Evolutionary conservation across 179 eudicot species (phyloP), one percentile per base, ranked within the genome.

Genomic region (Beta corolliflora): DNA sequence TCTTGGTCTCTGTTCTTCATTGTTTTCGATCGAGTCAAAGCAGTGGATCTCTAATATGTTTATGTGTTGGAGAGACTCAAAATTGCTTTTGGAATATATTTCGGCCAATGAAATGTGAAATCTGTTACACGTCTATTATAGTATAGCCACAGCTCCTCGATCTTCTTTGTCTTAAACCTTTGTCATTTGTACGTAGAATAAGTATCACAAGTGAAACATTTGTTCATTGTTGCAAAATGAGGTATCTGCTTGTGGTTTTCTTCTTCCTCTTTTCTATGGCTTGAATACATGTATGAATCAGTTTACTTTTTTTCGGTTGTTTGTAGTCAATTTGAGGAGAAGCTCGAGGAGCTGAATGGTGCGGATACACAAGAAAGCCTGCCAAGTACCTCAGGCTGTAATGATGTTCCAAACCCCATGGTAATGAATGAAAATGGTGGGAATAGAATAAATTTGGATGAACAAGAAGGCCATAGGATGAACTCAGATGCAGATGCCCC

Each of bases 301-400:
- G 8, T 4, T 41, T 61, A 75, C 9, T 18, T 61, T n/a, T 46
- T 59, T 63, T 48, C 41, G 21, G 23, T 74, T 75, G 11, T 53
- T 79, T 66, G 65, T 53, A 95, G 98, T 86, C 97, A 95, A 89
- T 93, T 95, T 87, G 97, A 91, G 88, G 98, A 93, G 86, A 93
- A 93, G 88, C 91, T 93, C 83, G 98, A 95, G 86, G 97, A 92
- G 81, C 81, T 82, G 79, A 86, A 90, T 86, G 90, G 89, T 68
- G 89, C 31, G 67, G 97, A 88, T 76, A 87, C 84, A 76, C 84
- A 86, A 80, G 81, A 86, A 63, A 87, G 82, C 78, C 59, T 84
- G 80, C 92, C 93, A 55, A 83, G 89, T 80, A 82, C 85, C 54
- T 84, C 93, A 76, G 83, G 67, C 23, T 45, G 82, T 50, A 80